Evolutionary conservation across 139 green algal species (phyloP), one percentile per base, ranked within the genome.

Genomic region (Chlorella sp.): DNA sequence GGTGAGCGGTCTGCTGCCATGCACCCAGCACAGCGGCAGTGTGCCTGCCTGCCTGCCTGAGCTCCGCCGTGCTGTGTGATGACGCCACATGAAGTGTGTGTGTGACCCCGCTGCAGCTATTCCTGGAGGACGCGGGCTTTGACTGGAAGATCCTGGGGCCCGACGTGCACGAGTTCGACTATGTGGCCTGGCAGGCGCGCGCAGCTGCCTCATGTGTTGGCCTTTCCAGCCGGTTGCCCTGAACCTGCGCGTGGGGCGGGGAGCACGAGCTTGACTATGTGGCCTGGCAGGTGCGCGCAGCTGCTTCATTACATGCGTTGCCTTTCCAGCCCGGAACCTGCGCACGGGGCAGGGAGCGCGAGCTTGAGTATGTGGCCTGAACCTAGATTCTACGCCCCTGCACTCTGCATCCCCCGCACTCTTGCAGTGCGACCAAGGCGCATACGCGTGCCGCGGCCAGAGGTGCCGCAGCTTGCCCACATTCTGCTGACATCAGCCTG

Each of bases 391-490:
- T n/a, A 17, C 2, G 22, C 56, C 30, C 22, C 56, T 20, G 34
- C 41, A 20, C 41, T 11, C 72, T 56, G 26, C 28, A n/a, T n/a
- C n/a, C n/a, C n/a, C n/a, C n/a, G n/a, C n/a, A n/a, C n/a, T n/a
- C n/a, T n/a, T n/a, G n/a, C n/a, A n/a, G n/a, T n/a, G n/a, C 80
- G 97, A 99, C 87, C 97, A 99, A 90, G 97, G 99, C 73, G 97
- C 97, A 0, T 99, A 99, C 79, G 95, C 97, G 0, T 98, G 93
- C 94, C 94, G 77, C 64, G 97, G 97, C 0, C 97, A 99, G 89
- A 99, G 99, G 91, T 99, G 97, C 93, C 96, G 90, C 48, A n/a
- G n/a, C n/a, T n/a, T n/a, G n/a, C n/a, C n/a, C n/a, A n/a, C n/a
- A n/a, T n/a, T n/a, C n/a, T n/a, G n/a, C n/a, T n/a, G n/a, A n/a